Conservation (phyloP, 495 filamentous ascomycete species). For the Cudoniella acicularis region DNA sequence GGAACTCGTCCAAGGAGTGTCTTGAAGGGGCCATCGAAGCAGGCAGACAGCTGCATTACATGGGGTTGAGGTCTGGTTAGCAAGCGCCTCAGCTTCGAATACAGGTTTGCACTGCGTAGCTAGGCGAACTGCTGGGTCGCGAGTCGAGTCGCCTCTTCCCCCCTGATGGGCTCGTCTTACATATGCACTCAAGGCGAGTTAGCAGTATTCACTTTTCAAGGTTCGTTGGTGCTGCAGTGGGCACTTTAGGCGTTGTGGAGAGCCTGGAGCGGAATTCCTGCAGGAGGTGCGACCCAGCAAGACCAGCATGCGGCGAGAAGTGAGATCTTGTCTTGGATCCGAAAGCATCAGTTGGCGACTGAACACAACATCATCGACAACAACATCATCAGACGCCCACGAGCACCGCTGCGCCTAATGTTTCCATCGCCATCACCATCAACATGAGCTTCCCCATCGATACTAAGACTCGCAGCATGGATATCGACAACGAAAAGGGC, state of each 20-base stretch:
- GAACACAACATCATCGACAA: neutral
- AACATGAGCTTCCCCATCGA: constrained; percentile 13
- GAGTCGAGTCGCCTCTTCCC: neutral
- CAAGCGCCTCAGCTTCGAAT: neutral
- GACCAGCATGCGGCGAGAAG: no score
- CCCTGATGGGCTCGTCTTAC: neutral
- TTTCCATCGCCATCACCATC: neutral
- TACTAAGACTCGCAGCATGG: constrained; percentile 2
- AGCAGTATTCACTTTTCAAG: neutral
- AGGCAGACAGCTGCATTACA: constrained; percentile 1
- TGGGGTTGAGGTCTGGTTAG: neutral
- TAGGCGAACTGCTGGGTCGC: neutral
- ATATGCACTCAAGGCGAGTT: neutral
- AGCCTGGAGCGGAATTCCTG: no score
- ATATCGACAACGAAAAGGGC: constrained; percentile 11
- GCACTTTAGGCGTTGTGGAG: no score
- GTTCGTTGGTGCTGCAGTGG: neutral
- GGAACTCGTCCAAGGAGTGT: constrained; percentile 36
- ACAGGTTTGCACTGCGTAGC: no score
- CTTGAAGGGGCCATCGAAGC: constrained; percentile 25
- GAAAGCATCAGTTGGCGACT: constrained; percentile 11
- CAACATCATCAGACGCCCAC: neutral
- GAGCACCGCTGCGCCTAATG: neutral
- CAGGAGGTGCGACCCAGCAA: no score
- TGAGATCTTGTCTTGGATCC: neutral